These are phyloP conservation scores for Aspergillus leporis DNA, from an alignment of 495 filamentous ascomycete genomes.

Conservation along the genomic window DNA sequence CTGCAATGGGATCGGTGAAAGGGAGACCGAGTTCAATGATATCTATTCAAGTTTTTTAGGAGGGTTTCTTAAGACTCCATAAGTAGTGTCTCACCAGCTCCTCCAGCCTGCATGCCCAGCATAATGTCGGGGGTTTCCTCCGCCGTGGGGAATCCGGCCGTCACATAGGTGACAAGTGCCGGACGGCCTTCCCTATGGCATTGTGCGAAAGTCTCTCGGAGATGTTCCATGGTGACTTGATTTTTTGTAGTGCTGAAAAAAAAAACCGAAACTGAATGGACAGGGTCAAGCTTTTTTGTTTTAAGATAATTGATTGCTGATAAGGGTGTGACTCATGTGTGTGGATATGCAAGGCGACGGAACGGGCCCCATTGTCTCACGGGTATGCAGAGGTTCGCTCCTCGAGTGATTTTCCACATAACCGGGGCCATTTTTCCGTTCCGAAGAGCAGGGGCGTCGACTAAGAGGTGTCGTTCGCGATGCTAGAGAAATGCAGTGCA, in stretches of 20 bases:
- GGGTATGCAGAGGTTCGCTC: too few relatives aligned
- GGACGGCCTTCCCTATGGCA: conserved; percentile 60
- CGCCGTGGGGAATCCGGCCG: conserved; percentile 76
- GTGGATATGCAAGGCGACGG: too few relatives aligned
- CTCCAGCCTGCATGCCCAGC: conserved; percentile 82
- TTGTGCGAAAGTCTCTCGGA: conserved; percentile 72
- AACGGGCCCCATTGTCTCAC: too few relatives aligned
- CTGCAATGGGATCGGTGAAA: conserved; percentile 97
- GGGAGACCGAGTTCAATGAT: conserved; percentile 66
- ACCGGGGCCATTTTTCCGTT: too few relatives aligned
- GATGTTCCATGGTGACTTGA: conserved; percentile 55
- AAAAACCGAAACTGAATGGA: background rate
- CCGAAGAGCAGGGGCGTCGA: too few relatives aligned
- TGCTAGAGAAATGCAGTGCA: too few relatives aligned
- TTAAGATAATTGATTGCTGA: too few relatives aligned
- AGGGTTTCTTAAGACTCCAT: too few relatives aligned
- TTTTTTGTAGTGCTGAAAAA: background rate
- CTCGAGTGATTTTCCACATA: too few relatives aligned
- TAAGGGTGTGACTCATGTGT: too few relatives aligned
- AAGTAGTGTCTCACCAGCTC: conserved; percentile 57
- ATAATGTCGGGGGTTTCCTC: conserved; percentile 73
- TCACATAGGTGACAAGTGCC: conserved; percentile 86
- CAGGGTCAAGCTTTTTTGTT: too few relatives aligned
- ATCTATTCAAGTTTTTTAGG: conserved; percentile 23
- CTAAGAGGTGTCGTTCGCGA: too few relatives aligned